Base-by-base conservation (phyloP, 345 rosid genomes). In the Kernera saxatilis region DNA sequence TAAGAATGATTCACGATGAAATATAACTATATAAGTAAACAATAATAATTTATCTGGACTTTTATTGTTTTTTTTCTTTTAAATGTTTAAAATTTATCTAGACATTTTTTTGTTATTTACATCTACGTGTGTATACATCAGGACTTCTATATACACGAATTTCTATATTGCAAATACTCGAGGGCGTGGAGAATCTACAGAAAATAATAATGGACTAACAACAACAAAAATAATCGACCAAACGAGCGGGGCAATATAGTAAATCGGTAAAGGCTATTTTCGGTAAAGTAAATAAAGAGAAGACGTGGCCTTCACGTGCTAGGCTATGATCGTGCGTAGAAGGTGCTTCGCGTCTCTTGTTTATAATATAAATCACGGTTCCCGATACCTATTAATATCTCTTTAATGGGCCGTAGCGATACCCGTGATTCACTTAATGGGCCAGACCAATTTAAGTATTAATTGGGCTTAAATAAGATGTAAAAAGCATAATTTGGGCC, bases 301-400 rank as follows among this genome's bases (percentile, higher is more conserved):
- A 62, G 70, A 75, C 79, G 79, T 69, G 75, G 75, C 70, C 70
- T 27, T 54, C 79, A 69, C 70, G 75, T 76, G 79, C 66, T 45
- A 17, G 26, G 39, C 18, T 60, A 36, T 63, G 79, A 76, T 76
- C 74, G 79, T 69, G 74, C 79, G 27, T 11, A 27, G 64, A 62
- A 75, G 74, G 56, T 61, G 63, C 32, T 52, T 60, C 15, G 43
- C 15, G 43, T 68, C 30, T 66, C 48, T 62, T 18, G 41, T 32
- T 65, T 19, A 32, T 33, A 45, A 35, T 19, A 32, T 33, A 45
- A 35, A 72, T 22, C 1, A 29, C 33, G 5, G 25, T 9, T 52
- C 27, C 36, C 18, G 5, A 52, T 27, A 21, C 22, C 39, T 7
- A 13, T 53, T 52, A 10, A 27, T 43, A 11, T 60, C 11, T 10